These are phyloP conservation scores for Elongisporangium undulatum DNA, from an alignment of 352 stramenopile genomes.

Conservation along the genomic window DNA sequence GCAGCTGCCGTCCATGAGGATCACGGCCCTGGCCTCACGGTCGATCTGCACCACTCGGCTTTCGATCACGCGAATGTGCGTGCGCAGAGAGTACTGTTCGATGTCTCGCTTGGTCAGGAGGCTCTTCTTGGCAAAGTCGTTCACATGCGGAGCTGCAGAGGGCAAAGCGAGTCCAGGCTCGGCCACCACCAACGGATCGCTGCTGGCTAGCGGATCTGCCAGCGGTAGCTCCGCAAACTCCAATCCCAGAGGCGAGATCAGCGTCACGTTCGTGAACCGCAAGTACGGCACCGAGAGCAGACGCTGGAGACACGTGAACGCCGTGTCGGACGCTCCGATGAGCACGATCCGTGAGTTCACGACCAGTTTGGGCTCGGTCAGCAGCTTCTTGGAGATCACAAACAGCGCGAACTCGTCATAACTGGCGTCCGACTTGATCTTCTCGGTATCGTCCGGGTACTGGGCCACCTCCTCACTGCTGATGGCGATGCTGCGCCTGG, in stretches of 20 bases:
- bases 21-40: constrained; percentile 50
- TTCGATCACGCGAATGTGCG: constrained; percentile 55
- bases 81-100: constrained; percentile 54
- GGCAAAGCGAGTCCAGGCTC: neutral
- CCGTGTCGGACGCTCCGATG: constrained; percentile 78
- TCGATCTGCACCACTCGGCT: constrained; percentile 72
- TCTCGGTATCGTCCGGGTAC: constrained; percentile 40
- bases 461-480: constrained; percentile 37
- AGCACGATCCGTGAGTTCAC: constrained; percentile 85
- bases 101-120: constrained; percentile 33
- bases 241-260: constrained; percentile 77
- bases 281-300: constrained; percentile 81
- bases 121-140: constrained; percentile 52
- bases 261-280: constrained; percentile 80
- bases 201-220: neutral
- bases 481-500: constrained; percentile 39
- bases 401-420: constrained; percentile 74
- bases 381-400: constrained; percentile 72
- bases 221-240: constrained; percentile 15
- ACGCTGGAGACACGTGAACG: constrained; percentile 68
- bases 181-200: neutral
- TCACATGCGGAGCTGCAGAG: constrained; percentile 8
- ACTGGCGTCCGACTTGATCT: constrained; percentile 7
- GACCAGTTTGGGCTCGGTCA: constrained; percentile 83
- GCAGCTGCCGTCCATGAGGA: constrained; percentile 78